Percentiles rank a stretch among this genome's conserved stretches.
These are phyloP conservation scores for Candida endomychidarum DNA, from an alignment of 805 yeast species.

Conservation along the genomic window DNA sequence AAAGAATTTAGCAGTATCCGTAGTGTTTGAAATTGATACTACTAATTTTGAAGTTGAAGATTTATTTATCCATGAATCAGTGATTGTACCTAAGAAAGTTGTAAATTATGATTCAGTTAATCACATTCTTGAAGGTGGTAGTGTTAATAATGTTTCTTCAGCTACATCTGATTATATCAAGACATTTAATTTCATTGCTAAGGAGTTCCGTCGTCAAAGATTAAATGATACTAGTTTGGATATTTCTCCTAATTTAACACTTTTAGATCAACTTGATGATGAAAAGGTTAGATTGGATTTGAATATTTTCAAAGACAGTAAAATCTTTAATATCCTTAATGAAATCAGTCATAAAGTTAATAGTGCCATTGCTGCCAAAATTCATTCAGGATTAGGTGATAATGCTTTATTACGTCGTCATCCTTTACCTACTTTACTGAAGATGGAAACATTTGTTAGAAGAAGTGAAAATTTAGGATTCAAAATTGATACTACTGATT, in stretches of 20 bases:
- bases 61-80: conserved; percentile 73
- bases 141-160: conserved; percentile 36
- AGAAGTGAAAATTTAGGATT: conserved; percentile 67
- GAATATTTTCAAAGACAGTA: conserved; percentile 65
- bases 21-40: conserved; percentile 77
- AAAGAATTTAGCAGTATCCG: conserved; percentile 67
- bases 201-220: conserved; percentile 70
- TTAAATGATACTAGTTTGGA: conserved; percentile 50
- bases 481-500: conserved; percentile 68
- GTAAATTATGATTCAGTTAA: conserved; percentile 59
- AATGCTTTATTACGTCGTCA: conserved; percentile 84
- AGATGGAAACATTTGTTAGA: conserved; percentile 74
- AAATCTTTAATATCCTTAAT: conserved; percentile 57
- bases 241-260: conserved; percentile 53
- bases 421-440: conserved; percentile 75
- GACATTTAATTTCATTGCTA: conserved; percentile 62
- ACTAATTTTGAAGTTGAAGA: conserved; percentile 68
- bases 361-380: conserved; percentile 77
- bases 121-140: conserved; percentile 38
- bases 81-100: conserved; percentile 60
- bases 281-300: conserved; percentile 71
- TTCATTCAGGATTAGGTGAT: conserved; percentile 76
- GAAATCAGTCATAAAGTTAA: conserved; percentile 83
- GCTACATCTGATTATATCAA: conserved; percentile 66
- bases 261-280: conserved; percentile 82